A percentile compares a stretch with the other conserved stretches of the same genome.
phyloP scores from a whole-genome alignment of 2,329 filamentous ascomycete genomes.

The Fusarium vanettenii region DNA sequence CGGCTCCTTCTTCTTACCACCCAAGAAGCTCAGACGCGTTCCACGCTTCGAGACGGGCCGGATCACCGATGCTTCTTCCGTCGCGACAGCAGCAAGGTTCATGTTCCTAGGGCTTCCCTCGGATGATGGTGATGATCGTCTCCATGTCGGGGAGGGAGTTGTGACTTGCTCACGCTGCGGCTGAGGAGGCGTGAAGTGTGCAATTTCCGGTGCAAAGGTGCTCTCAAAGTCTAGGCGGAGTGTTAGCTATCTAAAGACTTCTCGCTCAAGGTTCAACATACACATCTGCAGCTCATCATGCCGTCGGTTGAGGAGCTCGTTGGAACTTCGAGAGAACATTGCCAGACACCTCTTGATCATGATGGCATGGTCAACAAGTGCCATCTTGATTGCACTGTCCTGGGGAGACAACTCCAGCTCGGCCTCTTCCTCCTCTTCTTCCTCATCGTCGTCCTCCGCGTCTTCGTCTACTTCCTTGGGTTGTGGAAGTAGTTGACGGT shows the following conservation, averaged over 20 bases:
- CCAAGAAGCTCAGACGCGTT: slow-evolving; percentile 68
- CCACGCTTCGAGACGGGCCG: slow-evolving; percentile 64
- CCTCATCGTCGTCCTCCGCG: slow-evolving; percentile 55
- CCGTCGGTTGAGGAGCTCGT: slow-evolving; percentile 66
- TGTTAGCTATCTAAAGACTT: slow-evolving; percentile 27
- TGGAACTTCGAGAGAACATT: slow-evolving; percentile 73
- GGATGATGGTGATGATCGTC: slow-evolving; percentile 61
- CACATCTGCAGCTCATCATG: slow-evolving; percentile 72
- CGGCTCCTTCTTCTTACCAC: slow-evolving; percentile 61
- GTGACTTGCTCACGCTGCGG: slow-evolving; percentile 54
- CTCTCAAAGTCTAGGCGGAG: slow-evolving; percentile 65
- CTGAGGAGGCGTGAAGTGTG: slow-evolving; percentile 67
- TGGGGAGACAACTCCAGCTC: slow-evolving; percentile 67
- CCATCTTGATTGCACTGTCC: slow-evolving; percentile 84
- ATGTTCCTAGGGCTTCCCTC: slow-evolving; percentile 50
- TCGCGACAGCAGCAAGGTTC: slow-evolving; percentile 49
- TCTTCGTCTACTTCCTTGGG: slow-evolving; percentile 55
- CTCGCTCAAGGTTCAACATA: slow-evolving; percentile 57
- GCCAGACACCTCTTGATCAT: slow-evolving; percentile 85
- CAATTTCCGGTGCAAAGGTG: slow-evolving; percentile 74
- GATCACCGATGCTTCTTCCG: slow-evolving; percentile 63
- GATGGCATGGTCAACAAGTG: slow-evolving; percentile 88
- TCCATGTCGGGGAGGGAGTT: slow-evolving; percentile 58
- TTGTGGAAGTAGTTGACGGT: slow-evolving; percentile 78
- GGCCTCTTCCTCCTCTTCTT: slow-evolving; percentile 58